Evolutionary conservation across 2,329 filamentous ascomycete genomes (phyloP).

Genomic region (Paracoccidioides brasiliensis): DNA sequence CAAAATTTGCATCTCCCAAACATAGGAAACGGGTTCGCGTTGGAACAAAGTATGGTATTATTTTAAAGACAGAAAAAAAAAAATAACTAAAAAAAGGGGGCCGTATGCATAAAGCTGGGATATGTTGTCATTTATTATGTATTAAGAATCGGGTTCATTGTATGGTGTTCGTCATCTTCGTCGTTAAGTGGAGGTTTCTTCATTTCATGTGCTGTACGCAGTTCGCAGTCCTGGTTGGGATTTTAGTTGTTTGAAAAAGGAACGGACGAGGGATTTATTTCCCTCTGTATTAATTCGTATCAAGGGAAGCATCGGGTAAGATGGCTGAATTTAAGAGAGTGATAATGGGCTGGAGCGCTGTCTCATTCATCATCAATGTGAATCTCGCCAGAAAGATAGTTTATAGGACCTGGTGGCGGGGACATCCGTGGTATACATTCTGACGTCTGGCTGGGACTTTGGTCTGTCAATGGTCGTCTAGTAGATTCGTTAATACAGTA

Average conservation of each 20-base stretch:
- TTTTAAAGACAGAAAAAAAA: too few species aligned
- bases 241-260: background rate
- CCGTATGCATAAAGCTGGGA: too few species aligned
- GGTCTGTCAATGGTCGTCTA: background rate
- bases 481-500: background rate
- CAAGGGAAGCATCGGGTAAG: background rate
- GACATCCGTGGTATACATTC: background rate
- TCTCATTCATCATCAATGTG: background rate
- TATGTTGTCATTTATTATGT: too few species aligned
- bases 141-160: too few species aligned
- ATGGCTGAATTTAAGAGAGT: background rate
- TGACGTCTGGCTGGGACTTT: background rate
- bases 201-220: too few species aligned
- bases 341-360: background rate
- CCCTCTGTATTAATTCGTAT: background rate
- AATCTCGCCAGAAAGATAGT: background rate
- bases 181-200: too few species aligned
- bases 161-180: too few species aligned
- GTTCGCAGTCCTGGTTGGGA: too few species aligned
- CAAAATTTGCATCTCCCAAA: too few species aligned
- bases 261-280: background rate
- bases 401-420: background rate
- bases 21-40: too few species aligned
- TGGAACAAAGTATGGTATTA: too few species aligned
- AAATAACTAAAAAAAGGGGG: too few species aligned